Evolutionary conservation across 768 basidiomycete species (phyloP).

Genomic region (Rhizopogon vesiculosus): DNA sequence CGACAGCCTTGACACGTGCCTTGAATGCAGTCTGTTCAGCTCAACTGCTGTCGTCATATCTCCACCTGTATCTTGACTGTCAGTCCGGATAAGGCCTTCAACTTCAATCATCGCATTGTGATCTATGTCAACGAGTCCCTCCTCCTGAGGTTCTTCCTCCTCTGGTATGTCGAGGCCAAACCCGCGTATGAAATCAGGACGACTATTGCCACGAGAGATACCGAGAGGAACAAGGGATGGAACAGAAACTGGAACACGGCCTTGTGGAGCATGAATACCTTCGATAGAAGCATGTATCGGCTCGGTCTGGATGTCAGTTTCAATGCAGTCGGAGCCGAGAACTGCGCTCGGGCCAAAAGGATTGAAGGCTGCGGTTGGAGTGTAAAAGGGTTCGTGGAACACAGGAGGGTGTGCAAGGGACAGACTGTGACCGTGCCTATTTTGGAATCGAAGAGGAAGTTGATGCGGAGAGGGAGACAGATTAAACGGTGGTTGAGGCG

Average conservation of each 20-base stretch:
- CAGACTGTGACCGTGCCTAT: constrained; percentile 68
- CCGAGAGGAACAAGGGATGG: constrained; percentile 41
- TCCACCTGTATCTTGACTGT: constrained; percentile 24
- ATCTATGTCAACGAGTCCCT: constrained; percentile 26
- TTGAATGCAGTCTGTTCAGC: constrained; percentile 55
- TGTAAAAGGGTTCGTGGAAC: constrained; percentile 29
- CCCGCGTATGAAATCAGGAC: constrained; percentile 72
- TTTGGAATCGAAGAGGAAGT: constrained; percentile 36
- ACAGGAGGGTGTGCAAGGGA: constrained; percentile 61
- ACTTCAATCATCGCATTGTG: constrained; percentile 36
- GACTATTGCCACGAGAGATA: constrained; percentile 42
- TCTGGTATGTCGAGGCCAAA: constrained; percentile 80
- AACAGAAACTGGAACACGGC: constrained; percentile 42
- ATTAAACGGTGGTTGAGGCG: constrained; percentile 59
- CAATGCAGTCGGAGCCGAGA: constrained; percentile 46
- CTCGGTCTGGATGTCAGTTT: constrained; percentile 22
- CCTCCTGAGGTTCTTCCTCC: constrained; percentile 62
- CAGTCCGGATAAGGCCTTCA: constrained; percentile 18
- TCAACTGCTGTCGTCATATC: constrained; percentile 43
- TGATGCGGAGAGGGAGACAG: constrained; percentile 48
- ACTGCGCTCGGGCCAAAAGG: constrained; percentile 60
- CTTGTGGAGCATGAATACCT: constrained; percentile 51
- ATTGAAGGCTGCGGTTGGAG: constrained; percentile 45
- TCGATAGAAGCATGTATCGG: constrained; percentile 18
- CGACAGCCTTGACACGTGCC: constrained; percentile 64